phyloP scores from a whole-genome alignment of 805 yeast species.

The Sungouiella thailandica region DNA sequence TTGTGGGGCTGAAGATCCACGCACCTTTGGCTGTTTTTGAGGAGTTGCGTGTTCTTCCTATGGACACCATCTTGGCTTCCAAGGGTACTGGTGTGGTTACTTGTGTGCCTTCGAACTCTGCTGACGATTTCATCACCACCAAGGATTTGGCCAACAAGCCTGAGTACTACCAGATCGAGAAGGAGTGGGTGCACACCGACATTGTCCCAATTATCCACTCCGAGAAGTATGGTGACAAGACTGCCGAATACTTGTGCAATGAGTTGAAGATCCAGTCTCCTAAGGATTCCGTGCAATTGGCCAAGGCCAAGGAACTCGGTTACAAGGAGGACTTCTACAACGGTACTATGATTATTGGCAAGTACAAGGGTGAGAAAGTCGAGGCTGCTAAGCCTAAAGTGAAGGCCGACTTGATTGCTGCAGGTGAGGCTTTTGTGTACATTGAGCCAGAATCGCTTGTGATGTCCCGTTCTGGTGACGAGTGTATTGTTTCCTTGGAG shows the following conservation, averaged over 20 bases:
- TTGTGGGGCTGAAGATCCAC: constrained; percentile 80
- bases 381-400: constrained; percentile 87
- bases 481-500: constrained; percentile 92
- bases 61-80: constrained; percentile 92
- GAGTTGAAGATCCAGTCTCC: constrained; percentile 92
- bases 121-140: constrained; percentile 90
- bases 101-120: constrained; percentile 98
- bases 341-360: constrained; percentile 77
- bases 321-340: constrained; percentile 96
- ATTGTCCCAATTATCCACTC: constrained; percentile 72
- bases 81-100: constrained; percentile 99
- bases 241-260: constrained; percentile 81
- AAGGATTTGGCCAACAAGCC: constrained; percentile 83
- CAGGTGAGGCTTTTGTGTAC: constrained; percentile 81
- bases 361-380: constrained; percentile 83
- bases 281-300: constrained; percentile 80
- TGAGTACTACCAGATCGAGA: constrained; percentile 79
- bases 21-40: constrained; percentile 77
- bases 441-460: constrained; percentile 91
- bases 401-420: constrained; percentile 70
- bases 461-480: constrained; percentile 93
- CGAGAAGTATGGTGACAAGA: constrained; percentile 79
- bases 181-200: constrained; percentile 79
- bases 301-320: constrained; percentile 89
- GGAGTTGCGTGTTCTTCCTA: constrained; percentile 81